Evolutionary conservation across 257 asterid genomes (phyloP).

Genomic region (Ballota nigra): DNA sequence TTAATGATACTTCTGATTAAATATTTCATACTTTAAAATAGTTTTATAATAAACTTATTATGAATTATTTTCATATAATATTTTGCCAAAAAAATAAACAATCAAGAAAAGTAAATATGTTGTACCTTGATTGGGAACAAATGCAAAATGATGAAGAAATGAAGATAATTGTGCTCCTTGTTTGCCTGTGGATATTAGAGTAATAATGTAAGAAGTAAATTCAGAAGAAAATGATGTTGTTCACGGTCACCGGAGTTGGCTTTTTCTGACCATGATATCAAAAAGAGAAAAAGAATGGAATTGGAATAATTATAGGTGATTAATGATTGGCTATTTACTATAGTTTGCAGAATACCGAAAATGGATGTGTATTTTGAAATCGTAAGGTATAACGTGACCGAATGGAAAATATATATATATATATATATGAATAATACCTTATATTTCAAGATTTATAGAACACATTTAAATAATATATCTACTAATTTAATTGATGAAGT

Average conservation of each 20-base stretch:
- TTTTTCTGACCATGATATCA: no score
- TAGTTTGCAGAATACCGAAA: neutral
- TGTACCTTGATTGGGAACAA: conserved; percentile 31
- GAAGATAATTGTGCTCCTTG: conserved; percentile 15
- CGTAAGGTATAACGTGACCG: conserved; percentile 16
- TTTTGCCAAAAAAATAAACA: no score
- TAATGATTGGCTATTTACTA: neutral
- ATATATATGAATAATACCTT: neutral
- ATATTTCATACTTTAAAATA: no score
- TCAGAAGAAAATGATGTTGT: no score
- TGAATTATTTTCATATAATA: no score
- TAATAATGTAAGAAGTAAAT: neutral
- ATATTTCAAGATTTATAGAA: no score
- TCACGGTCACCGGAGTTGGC: no score
- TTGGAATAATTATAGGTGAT: neutral
- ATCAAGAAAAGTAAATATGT: neutral
- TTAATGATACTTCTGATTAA: no score
- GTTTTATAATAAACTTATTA: no score
- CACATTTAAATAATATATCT: no score
- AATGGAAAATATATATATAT: neutral
- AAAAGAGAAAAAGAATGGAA: neutral
- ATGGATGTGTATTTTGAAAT: neutral
- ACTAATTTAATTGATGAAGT: no score
- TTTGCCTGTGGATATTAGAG: neutral
- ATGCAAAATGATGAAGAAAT: conserved; percentile 8